Percentiles rank a stretch among this genome's conserved stretches.
Conservation (phyloP, 1,284 basidiomycete species). For the Microbotryum intermedium region DNA sequence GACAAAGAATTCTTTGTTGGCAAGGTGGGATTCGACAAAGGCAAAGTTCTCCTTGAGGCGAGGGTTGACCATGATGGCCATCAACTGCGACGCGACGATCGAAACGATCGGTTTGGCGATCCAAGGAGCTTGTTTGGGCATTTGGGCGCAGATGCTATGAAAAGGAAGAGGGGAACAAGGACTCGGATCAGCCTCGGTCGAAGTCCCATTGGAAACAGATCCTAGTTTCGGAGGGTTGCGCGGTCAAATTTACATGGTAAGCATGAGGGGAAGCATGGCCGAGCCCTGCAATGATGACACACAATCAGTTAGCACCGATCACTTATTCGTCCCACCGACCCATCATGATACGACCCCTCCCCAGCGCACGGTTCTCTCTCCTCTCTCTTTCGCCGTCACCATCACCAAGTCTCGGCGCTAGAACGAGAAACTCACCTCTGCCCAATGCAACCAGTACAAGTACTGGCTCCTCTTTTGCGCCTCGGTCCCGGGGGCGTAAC, state of each 20-base stretch:
- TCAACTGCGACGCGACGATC: conserved; percentile 2
- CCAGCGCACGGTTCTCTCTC: no score
- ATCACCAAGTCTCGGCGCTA: no score
- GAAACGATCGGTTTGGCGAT: conserved; percentile 12
- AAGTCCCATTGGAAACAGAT: neutral
- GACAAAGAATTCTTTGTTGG: conserved; percentile 20
- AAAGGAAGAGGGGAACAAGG: neutral
- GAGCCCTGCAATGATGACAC: conserved; percentile 5
- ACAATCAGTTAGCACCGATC: no score
- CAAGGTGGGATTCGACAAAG: conserved; percentile 12
- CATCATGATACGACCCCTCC: no score
- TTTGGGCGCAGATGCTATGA: neutral
- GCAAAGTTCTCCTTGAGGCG: conserved; percentile 10
- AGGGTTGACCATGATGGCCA: conserved; percentile 8
- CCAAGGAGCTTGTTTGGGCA: conserved; percentile 18
- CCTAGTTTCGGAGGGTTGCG: neutral
- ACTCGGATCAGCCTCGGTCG: neutral
- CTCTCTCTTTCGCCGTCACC: no score
- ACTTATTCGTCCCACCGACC: no score
- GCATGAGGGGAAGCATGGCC: conserved; percentile 20
- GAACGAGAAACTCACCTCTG: conserved; percentile 15
- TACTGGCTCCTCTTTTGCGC: conserved; percentile 11
- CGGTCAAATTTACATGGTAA: conserved; percentile 1
- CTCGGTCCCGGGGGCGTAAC: neutral
- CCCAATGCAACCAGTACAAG: conserved; percentile 24